phyloP scores from a whole-genome alignment of 352 stramenopile species.

The Phytophthora idaei region DNA sequence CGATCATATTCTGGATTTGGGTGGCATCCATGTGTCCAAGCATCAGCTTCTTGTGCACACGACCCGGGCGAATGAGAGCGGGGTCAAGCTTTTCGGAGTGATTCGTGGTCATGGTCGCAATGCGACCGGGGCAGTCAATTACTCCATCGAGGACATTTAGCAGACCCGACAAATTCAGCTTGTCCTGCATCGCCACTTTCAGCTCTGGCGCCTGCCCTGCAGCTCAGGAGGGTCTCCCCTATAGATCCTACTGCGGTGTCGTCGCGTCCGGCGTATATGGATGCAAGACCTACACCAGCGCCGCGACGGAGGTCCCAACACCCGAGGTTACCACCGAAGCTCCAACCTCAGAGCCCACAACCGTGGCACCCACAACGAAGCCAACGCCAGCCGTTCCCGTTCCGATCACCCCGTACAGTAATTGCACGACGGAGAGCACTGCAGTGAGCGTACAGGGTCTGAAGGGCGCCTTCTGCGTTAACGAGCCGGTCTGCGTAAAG shows the following conservation, averaged over 20 bases:
- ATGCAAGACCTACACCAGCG: slow-evolving; percentile 30
- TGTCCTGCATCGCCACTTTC: slow-evolving; percentile 46
- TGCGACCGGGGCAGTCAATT: slow-evolving; percentile 71
- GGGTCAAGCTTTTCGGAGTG: slow-evolving; percentile 40
- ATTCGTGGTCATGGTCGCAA: slow-evolving; percentile 90
- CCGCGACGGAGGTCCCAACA: slow-evolving; percentile 10
- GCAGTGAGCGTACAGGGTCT: slow-evolving; percentile 45
- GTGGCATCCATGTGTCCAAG: not conserved
- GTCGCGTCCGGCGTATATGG: slow-evolving; percentile 43
- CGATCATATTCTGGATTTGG: not conserved
- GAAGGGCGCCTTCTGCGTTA: slow-evolving; percentile 50
- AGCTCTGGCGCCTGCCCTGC: slow-evolving; percentile 29
- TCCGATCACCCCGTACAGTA: slow-evolving; percentile 5
- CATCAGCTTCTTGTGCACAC: not conserved
- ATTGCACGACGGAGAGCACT: slow-evolving; percentile 17
- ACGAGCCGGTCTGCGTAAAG: slow-evolving; percentile 36
- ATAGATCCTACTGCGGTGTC: slow-evolving; percentile 43
- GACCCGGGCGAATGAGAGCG: not conserved
- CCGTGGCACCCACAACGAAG: not conserved
- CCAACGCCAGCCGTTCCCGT: not conserved
- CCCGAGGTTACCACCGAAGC: slow-evolving; percentile 3
- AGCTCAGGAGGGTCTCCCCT: slow-evolving; percentile 31
- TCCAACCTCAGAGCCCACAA: not conserved
- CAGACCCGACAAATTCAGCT: slow-evolving; percentile 85
- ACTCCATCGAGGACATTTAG: slow-evolving; percentile 93